These are phyloP conservation scores for Candida nitratophila DNA, from an alignment of 805 yeast genomes.

Conservation along the genomic window DNA sequence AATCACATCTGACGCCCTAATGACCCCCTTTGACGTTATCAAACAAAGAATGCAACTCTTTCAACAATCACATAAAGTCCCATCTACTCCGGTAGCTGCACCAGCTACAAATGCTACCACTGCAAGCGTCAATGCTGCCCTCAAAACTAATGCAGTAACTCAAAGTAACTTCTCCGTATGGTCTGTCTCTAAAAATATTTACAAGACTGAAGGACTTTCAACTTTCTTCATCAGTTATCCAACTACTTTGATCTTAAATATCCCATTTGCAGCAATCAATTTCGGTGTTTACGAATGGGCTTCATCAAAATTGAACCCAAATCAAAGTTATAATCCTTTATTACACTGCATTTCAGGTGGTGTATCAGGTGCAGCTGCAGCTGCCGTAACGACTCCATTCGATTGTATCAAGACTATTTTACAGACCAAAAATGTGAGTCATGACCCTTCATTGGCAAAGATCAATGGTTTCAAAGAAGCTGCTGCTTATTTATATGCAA, in stretches of 20 bases:
- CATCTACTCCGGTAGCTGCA: constrained; percentile 2
- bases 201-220: constrained; percentile 56
- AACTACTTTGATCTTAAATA: constrained; percentile 83
- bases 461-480: constrained; percentile 69
- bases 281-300: constrained; percentile 87
- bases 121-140: not conserved
- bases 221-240: constrained; percentile 93
- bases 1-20: constrained; percentile 85
- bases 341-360: constrained; percentile 92
- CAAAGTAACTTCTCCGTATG: not conserved
- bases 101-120: not conserved
- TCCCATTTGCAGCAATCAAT: constrained; percentile 92
- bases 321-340: constrained; percentile 74
- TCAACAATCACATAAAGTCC: constrained; percentile 7
- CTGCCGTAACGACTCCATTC: constrained; percentile 89
- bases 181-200: constrained; percentile 35
- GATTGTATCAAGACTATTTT: constrained; percentile 89
- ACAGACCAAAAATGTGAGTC: constrained; percentile 68
- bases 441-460: constrained; percentile 38
- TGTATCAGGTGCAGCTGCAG: constrained; percentile 90
- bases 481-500: constrained; percentile 53
- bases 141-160: not conserved
- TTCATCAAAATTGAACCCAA: constrained; percentile 74
- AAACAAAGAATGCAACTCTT: constrained; percentile 87
- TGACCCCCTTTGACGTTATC: constrained; percentile 95